Conservation (phyloP, 1,139 yeast species). For the Candida neerlandica region DNA sequence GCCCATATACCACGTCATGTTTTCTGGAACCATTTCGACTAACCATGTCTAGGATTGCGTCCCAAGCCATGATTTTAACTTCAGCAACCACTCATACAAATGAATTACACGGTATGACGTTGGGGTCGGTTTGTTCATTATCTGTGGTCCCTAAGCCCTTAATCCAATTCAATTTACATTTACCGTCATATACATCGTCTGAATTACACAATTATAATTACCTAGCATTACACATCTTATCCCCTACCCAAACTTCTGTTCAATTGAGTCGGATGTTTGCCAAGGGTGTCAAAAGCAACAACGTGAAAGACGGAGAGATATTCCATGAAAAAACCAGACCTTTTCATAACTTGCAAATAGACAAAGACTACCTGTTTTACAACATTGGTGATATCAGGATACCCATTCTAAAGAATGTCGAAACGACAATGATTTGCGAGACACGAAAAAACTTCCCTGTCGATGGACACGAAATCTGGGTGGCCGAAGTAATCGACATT, state of each 20-base stretch:
- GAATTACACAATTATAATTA: slow-evolving; percentile 53
- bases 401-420: slow-evolving; percentile 64
- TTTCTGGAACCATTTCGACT: slow-evolving; percentile 23
- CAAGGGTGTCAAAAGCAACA: slow-evolving; percentile 49
- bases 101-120: slow-evolving; percentile 70
- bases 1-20: slow-evolving; percentile 6
- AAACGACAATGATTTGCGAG: slow-evolving; percentile 65
- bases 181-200: slow-evolving; percentile 77
- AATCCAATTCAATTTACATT: slow-evolving; percentile 77
- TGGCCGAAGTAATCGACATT: slow-evolving; percentile 65
- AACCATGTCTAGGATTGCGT: slow-evolving; percentile 44
- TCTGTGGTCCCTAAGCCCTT: slow-evolving; percentile 74
- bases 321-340: slow-evolving; percentile 56
- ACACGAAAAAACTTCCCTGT: slow-evolving; percentile 56
- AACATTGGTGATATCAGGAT: slow-evolving; percentile 36
- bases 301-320: slow-evolving; percentile 43
- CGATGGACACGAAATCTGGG: slow-evolving; percentile 88
- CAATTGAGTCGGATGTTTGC: slow-evolving; percentile 62
- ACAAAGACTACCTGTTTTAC: slow-evolving; percentile 13
- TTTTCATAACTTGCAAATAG: slow-evolving; percentile 33
- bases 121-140: slow-evolving; percentile 79
- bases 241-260: slow-evolving; percentile 57
- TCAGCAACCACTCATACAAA: slow-evolving; percentile 12
- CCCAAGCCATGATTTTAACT: slow-evolving; percentile 49
- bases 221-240: slow-evolving; percentile 76